A percentile compares a stretch with the other conserved stretches of the same genome.
Evolutionary conservation across 2,329 filamentous ascomycete species (phyloP).

Genomic region (Aspergillus flavus): DNA sequence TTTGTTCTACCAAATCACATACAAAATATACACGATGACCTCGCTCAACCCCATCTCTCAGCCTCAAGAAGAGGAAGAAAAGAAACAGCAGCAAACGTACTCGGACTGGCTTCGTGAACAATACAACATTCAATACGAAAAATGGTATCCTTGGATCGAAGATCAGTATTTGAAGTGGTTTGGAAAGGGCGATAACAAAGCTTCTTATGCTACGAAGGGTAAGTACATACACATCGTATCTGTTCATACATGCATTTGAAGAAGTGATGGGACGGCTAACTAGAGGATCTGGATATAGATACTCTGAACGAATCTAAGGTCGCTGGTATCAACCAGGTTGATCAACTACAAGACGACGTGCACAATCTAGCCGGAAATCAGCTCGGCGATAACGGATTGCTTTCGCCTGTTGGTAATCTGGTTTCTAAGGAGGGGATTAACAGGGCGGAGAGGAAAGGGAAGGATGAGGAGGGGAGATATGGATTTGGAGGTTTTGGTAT

Average conservation of each 20-base stretch:
- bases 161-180: slow-evolving; percentile 59
- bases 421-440: slow-evolving; percentile 57
- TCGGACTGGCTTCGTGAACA: slow-evolving; percentile 47
- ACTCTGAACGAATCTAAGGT: slow-evolving; percentile 56
- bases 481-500: slow-evolving; percentile 18
- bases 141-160: slow-evolving; percentile 60
- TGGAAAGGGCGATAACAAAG: slow-evolving; percentile 58
- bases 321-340: slow-evolving; percentile 53
- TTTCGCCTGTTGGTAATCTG: slow-evolving; percentile 53
- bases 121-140: slow-evolving; percentile 58
- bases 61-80: background rate
- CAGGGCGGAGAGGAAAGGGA: slow-evolving; percentile 56
- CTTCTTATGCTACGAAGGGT: slow-evolving; percentile 58
- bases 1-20: too few species aligned
- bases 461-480: slow-evolving; percentile 54
- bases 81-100: slow-evolving; percentile 26
- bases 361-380: slow-evolving; percentile 54
- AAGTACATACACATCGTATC: background rate
- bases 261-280: background rate
- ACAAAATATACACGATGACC: background rate
- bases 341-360: slow-evolving; percentile 55
- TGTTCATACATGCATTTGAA: background rate
- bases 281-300: slow-evolving; percentile 35
- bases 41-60: background rate
- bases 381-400: slow-evolving; percentile 54